phyloP scores from a whole-genome alignment of 148 eudicot genomes.

The Linanthus parryae region DNA sequence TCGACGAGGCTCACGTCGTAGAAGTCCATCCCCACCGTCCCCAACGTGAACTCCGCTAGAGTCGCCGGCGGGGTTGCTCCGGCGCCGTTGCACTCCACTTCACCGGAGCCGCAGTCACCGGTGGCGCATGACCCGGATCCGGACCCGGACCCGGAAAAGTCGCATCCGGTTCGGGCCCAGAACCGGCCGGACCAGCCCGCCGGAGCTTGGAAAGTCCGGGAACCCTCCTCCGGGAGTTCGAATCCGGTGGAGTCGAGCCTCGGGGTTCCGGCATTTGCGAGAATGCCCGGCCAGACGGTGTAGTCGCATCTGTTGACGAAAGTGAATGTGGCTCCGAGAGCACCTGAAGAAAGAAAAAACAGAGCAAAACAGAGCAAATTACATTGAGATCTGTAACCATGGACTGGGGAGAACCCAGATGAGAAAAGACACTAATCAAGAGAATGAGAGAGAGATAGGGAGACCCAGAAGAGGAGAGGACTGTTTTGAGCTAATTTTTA shows the following conservation, averaged over 20 bases:
- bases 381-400: not conserved
- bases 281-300: constrained; percentile 29
- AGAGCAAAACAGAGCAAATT: not conserved
- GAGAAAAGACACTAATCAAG: not conserved
- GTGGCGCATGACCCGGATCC: constrained; percentile 18
- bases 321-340: constrained; percentile 17
- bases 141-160: constrained; percentile 10
- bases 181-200: constrained; percentile 35
- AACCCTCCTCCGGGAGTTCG: constrained; percentile 13
- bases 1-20: constrained; percentile 40
- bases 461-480: not conserved
- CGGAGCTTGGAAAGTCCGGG: constrained; percentile 17
- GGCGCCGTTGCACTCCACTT: constrained; percentile 17
- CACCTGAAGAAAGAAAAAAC: not conserved
- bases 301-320: constrained; percentile 21
- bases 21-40: constrained; percentile 12
- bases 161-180: constrained; percentile 36
- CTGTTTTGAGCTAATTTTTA: not conserved
- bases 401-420: not conserved
- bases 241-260: constrained; percentile 23
- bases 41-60: constrained; percentile 22
- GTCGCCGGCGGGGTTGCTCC: constrained; percentile 25
- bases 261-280: constrained; percentile 21
- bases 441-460: not conserved
- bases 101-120: constrained; percentile 33